Evolutionary conservation across 2,329 filamentous ascomycete genomes (phyloP).

Genomic region (Dothistroma pini): DNA sequence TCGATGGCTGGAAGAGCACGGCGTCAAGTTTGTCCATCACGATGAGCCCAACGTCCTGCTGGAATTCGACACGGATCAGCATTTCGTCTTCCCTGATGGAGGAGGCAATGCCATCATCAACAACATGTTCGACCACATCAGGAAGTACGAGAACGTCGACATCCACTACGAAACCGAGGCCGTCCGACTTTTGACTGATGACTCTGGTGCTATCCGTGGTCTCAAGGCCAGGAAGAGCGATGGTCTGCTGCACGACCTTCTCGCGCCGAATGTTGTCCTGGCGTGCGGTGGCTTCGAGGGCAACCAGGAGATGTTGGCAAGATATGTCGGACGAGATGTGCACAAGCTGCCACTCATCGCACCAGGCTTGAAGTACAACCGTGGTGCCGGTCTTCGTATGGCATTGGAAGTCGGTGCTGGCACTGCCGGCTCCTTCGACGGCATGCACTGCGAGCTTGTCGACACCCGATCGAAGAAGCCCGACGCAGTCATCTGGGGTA

Average conservation of each 20-base stretch:
- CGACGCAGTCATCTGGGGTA: slow-evolving; percentile 40
- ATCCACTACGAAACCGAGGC: slow-evolving; percentile 41
- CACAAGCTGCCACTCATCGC: slow-evolving; percentile 42
- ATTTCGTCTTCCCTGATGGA: slow-evolving; percentile 41
- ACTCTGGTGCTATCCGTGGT: slow-evolving; percentile 36
- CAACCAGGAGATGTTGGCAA: slow-evolving; percentile 42
- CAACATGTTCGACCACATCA: slow-evolving; percentile 38
- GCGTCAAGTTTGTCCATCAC: slow-evolving; percentile 38
- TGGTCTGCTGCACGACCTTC: slow-evolving; percentile 35
- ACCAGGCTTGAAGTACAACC: slow-evolving; percentile 41
- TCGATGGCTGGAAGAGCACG: slow-evolving; percentile 37
- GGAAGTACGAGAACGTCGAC: slow-evolving; percentile 34
- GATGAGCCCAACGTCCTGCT: slow-evolving; percentile 41
- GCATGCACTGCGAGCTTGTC: slow-evolving; percentile 44
- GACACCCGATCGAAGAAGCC: slow-evolving; percentile 42
- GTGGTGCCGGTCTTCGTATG: slow-evolving; percentile 40
- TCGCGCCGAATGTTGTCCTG: slow-evolving; percentile 37
- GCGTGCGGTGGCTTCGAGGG: slow-evolving; percentile 43
- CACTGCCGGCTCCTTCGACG: slow-evolving; percentile 41
- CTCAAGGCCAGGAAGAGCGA: slow-evolving; percentile 40
- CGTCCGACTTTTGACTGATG: slow-evolving; percentile 34
- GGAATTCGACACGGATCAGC: slow-evolving; percentile 41
- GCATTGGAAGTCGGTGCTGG: slow-evolving; percentile 42
- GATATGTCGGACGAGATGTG: slow-evolving; percentile 39
- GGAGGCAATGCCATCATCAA: slow-evolving; percentile 40